phyloP scores from a whole-genome alignment of 176 grass and related monocot genomes.

The Guadua angustifolia region DNA sequence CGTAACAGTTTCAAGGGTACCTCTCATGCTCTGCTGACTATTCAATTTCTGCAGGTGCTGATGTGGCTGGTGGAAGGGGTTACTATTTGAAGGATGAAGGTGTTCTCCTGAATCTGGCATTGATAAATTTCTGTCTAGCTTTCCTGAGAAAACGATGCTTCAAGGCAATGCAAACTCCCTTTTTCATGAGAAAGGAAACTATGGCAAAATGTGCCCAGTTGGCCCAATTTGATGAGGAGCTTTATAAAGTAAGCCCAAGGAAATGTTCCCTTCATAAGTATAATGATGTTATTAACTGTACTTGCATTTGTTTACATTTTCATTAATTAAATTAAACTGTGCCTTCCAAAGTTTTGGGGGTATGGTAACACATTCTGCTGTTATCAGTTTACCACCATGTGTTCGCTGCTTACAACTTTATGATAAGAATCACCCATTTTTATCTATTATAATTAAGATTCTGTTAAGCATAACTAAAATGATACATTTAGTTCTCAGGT shows the following conservation, averaged over 20 bases:
- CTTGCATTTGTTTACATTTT: constrained; percentile 10
- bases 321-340: background rate
- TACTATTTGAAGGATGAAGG: constrained; percentile 84
- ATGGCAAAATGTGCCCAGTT: constrained; percentile 98
- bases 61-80: constrained; percentile 92
- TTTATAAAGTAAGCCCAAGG: constrained; percentile 71
- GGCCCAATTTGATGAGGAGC: constrained; percentile 90
- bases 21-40: constrained; percentile 6
- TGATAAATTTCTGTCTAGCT: constrained; percentile 83
- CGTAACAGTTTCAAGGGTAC: background rate
- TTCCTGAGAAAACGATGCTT: constrained; percentile 67
- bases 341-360: background rate
- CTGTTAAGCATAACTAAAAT: background rate
- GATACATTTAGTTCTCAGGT: constrained; percentile 8
- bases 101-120: constrained; percentile 80
- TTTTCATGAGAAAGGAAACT: constrained; percentile 97
- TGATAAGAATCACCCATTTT: background rate
- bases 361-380: background rate
- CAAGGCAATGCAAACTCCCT: constrained; percentile 81
- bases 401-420: constrained; percentile 7
- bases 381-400: background rate
- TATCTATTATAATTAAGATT: constrained; percentile 5
- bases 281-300: background rate
- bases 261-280: background rate
- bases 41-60: constrained; percentile 60